Conservation (phyloP, 768 basidiomycete species). For the Amylocystis lapponica region DNA sequence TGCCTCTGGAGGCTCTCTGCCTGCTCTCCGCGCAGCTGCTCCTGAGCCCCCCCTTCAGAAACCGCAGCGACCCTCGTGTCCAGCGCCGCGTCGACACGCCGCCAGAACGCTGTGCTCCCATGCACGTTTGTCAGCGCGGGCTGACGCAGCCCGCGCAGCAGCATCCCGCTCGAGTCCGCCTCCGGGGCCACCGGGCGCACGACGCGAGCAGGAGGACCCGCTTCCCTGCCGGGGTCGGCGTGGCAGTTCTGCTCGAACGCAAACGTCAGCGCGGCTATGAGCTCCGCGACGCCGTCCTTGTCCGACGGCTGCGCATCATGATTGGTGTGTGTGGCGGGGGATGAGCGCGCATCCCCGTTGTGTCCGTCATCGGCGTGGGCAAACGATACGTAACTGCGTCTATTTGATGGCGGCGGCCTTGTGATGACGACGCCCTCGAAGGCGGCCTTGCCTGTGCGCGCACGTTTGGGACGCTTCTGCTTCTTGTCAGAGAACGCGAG, state of each 20-base stretch:
- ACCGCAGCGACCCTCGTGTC: constrained; percentile 11
- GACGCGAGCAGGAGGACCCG: neutral
- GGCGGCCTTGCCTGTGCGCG: too few relatives aligned
- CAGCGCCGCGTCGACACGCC: constrained; percentile 7
- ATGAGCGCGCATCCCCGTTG: too few relatives aligned
- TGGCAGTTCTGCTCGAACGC: neutral
- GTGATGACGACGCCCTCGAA: constrained; percentile 2
- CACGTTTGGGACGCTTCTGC: too few relatives aligned
- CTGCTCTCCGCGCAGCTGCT: neutral
- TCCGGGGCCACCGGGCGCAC: neutral
- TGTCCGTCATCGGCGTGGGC: too few relatives aligned
- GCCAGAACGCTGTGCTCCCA: constrained; percentile 5
- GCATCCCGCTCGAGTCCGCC: neutral
- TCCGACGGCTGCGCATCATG: neutral
- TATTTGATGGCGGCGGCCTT: too few relatives aligned
- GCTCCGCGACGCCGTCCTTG: neutral
- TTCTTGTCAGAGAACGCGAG: too few relatives aligned
- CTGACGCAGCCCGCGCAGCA: constrained; percentile 1
- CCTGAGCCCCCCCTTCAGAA: constrained; percentile 2
- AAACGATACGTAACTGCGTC: too few relatives aligned
- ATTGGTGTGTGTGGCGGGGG: too few relatives aligned
- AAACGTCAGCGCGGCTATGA: neutral
- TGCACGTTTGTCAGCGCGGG: constrained; percentile 2
- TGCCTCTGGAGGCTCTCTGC: neutral
- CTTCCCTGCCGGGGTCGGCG: too few relatives aligned